Evolutionary conservation across 2,329 filamentous ascomycete genomes (phyloP).

Genomic region (Microdochium nivale): DNA sequence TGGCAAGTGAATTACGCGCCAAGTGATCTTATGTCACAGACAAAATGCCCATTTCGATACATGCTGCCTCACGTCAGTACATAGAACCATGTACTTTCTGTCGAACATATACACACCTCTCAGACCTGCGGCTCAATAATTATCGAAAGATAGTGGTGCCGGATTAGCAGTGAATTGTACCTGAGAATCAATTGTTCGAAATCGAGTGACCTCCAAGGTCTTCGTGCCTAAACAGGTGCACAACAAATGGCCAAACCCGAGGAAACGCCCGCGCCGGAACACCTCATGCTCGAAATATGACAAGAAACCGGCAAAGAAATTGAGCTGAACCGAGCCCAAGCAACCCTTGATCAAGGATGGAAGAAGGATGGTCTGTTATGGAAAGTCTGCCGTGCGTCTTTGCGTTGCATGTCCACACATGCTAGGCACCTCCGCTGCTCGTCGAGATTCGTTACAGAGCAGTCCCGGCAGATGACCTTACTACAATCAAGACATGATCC

Average conservation of each 20-base stretch:
- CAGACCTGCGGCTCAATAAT: no score
- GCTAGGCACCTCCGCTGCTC: conserved; percentile 42
- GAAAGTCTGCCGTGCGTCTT: background rate
- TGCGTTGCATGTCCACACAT: conserved; percentile 29
- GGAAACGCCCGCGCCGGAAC: background rate
- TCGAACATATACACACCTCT: no score
- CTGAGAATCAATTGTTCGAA: no score
- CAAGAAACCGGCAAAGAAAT: background rate
- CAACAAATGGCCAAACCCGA: background rate
- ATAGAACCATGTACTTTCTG: no score
- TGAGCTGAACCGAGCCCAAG: background rate
- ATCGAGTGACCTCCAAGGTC: no score
- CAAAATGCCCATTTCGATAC: no score
- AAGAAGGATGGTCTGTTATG: background rate
- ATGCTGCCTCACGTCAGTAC: no score
- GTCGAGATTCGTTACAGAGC: conserved; percentile 49
- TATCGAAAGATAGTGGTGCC: no score
- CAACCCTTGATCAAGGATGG: background rate
- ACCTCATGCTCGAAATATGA: background rate
- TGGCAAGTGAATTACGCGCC: no score
- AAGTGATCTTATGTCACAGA: no score
- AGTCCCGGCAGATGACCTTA: conserved; percentile 49
- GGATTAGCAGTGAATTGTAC: no score
- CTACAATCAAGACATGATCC: conserved; percentile 41
- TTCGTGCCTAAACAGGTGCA: background rate